Percentiles rank a stretch among this genome's conserved stretches.
Conservation (phyloP, 2,329 filamentous ascomycete species). For the Rosellinia necatrix region DNA sequence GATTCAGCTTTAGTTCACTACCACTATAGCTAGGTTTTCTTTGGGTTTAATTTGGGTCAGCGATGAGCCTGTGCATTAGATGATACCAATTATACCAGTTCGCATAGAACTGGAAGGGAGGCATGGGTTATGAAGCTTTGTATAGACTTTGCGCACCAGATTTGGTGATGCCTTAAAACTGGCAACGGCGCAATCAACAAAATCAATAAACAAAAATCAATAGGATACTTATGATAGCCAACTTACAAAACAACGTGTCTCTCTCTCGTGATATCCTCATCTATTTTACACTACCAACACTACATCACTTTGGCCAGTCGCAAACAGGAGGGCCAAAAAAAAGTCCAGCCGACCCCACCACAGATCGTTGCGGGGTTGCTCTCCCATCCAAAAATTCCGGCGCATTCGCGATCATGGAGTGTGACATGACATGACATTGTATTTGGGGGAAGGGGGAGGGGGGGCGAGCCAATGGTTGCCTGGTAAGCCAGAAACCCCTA, state of each 20-base stretch:
- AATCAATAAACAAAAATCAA: constrained; percentile 13
- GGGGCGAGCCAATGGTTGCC: too few relatives aligned
- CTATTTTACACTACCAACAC: background rate
- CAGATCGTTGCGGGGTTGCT: constrained; percentile 22
- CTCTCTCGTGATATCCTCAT: background rate
- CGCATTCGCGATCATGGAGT: constrained; percentile 12
- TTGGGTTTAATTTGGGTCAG: constrained; percentile 13
- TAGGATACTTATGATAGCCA: background rate
- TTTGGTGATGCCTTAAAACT: background rate
- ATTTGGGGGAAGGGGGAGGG: background rate
- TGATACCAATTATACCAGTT: constrained; percentile 30
- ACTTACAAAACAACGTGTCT: background rate
- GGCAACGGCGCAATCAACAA: constrained; percentile 7
- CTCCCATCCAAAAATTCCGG: constrained; percentile 3
- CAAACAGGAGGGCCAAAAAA: constrained; percentile 3
- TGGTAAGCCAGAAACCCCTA: constrained; percentile 2
- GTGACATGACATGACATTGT: constrained; percentile 12
- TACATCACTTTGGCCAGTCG: background rate
- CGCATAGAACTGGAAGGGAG: constrained; percentile 13
- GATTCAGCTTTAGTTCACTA: constrained; percentile 7
- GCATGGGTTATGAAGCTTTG: constrained; percentile 8
- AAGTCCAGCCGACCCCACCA: constrained; percentile 18
- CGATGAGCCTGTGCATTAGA: constrained; percentile 21
- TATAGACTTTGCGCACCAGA: constrained; percentile 18
- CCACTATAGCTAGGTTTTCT: constrained; percentile 2